A percentile compares a stretch with the other conserved stretches of the same genome.
Evolutionary conservation across 768 basidiomycete genomes (phyloP).

Genomic region (Flagelloscypha sp.): DNA sequence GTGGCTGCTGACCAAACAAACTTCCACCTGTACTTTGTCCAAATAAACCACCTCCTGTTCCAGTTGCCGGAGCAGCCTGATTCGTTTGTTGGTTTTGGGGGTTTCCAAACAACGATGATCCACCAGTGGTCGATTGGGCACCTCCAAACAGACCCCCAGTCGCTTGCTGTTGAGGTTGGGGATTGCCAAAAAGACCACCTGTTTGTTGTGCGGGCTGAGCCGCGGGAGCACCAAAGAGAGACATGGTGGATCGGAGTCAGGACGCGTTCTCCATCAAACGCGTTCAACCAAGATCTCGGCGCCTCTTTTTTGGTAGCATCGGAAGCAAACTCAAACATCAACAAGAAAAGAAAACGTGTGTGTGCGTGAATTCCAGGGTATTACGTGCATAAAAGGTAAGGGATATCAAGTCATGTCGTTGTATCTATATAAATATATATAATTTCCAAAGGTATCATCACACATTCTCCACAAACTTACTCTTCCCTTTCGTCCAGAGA

Average conservation of each 20-base stretch:
- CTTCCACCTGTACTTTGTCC: constrained; percentile 14
- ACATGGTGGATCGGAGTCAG: constrained; percentile 15
- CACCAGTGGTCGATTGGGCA: constrained; percentile 10
- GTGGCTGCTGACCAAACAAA: constrained; percentile 16
- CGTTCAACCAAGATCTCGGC: no score
- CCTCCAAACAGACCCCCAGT: constrained; percentile 18
- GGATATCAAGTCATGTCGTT: no score
- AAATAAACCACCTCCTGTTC: constrained; percentile 17
- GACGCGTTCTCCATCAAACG: no score
- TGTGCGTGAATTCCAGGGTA: no score
- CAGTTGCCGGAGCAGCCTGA: constrained; percentile 2
- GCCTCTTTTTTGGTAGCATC: no score
- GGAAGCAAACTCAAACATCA: no score
- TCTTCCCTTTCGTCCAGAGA: no score
- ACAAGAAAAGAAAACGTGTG: no score
- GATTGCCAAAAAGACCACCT: constrained; percentile 22
- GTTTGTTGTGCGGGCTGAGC: constrained; percentile 18
- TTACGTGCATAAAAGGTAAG: no score
- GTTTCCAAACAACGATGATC: constrained; percentile 8
- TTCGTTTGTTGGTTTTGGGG: not conserved
- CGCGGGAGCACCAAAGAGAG: constrained; percentile 34
- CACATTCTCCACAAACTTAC: no score
- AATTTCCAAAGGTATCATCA: no score
- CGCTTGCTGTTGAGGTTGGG: constrained; percentile 15
- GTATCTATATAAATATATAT: no score